A percentile compares a stretch with the other conserved stretches of the same genome.
Conservation (phyloP, 768 basidiomycete genomes). For the Goffeauzyma gilvescens region DNA sequence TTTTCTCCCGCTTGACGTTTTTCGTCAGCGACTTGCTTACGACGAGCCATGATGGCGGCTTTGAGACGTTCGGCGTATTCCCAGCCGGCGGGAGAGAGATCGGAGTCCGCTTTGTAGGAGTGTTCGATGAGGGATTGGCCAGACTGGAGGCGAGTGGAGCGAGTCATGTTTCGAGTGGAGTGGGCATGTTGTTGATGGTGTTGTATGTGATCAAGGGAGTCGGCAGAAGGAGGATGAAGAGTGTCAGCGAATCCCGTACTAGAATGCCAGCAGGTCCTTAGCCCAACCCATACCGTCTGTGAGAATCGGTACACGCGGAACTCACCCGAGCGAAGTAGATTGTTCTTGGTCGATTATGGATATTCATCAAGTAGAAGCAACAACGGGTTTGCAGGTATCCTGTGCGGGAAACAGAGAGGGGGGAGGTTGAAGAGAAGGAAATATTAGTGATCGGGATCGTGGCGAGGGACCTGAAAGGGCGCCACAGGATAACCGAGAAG, state of each 20-base stretch:
- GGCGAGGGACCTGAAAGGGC: too few species aligned
- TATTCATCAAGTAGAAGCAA: slow-evolving; percentile 99
- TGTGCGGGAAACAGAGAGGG: slow-evolving; percentile 7
- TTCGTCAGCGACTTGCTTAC: slow-evolving; percentile 55
- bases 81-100: slow-evolving; percentile 85
- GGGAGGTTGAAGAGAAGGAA: too few species aligned
- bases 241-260: not conserved
- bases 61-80: slow-evolving; percentile 79
- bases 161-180: not conserved
- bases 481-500: too few species aligned
- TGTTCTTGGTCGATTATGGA: slow-evolving; percentile 76
- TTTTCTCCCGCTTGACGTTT: slow-evolving; percentile 38
- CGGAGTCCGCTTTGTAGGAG: slow-evolving; percentile 95
- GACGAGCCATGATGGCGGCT: slow-evolving; percentile 70
- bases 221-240: slow-evolving; percentile 6
- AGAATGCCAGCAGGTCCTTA: not conserved
- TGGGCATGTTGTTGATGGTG: not conserved
- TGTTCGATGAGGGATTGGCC: slow-evolving; percentile 98
- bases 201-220: not conserved
- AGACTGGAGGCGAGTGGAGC: slow-evolving; percentile 40
- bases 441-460: too few species aligned
- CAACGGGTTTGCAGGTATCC: slow-evolving; percentile 54
- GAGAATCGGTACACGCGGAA: slow-evolving; percentile 2
- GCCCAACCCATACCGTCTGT: too few species aligned
- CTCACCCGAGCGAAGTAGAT: slow-evolving; percentile 91